Base-by-base conservation (phyloP, 768 basidiomycete genomes). In the Mycena rosella region DNA sequence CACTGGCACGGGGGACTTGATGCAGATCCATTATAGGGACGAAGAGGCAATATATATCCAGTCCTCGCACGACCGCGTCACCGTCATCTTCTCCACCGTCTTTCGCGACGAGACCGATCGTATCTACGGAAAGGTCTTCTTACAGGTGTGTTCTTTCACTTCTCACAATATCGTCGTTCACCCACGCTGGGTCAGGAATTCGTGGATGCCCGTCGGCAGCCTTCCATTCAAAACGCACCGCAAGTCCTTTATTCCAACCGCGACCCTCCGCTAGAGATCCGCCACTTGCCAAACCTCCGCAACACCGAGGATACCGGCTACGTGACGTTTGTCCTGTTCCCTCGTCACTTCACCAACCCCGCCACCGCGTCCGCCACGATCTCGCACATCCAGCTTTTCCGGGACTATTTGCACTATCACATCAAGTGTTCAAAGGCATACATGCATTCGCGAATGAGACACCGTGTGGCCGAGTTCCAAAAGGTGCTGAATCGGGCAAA, bases 361-460 rank as follows among this genome's bases (percentile, higher is more conserved):
- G 78, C 84, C 22, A 83, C 87, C 22, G 93, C 95, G 17, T 84
- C 87, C 3, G 83, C 85, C 42, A 96, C 96, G 17, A 98, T 98
- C 77, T 96, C 96, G 30, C 95, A 95, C 74, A 93, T 99, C 74
- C 95, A 98, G 77, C 84, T 97, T 27, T 99, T 99, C 92, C 89
- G 98, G 62, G 96, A 98, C 79, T 98, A 98, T 76, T 85, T 99
- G n/a, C 98, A 99, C 81, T 99, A 99, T 80, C 97, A 99, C 77
- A 98, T 99, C 87, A 99, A 97, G 75, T 96, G 96, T 77, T 96
- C 92, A 58, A 98, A 98, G 79, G 98, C 97, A 0, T 99, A 99
- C 81, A 97, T 99, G 95, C 97, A 99, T 80, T 96, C 95, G 3
- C 86, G 98, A 49, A 96, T 99, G 96, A 86, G 98, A 67, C 86